Base-by-base conservation (phyloP, 352 stramenopile genomes). In the Blastocystis sp. region DNA sequence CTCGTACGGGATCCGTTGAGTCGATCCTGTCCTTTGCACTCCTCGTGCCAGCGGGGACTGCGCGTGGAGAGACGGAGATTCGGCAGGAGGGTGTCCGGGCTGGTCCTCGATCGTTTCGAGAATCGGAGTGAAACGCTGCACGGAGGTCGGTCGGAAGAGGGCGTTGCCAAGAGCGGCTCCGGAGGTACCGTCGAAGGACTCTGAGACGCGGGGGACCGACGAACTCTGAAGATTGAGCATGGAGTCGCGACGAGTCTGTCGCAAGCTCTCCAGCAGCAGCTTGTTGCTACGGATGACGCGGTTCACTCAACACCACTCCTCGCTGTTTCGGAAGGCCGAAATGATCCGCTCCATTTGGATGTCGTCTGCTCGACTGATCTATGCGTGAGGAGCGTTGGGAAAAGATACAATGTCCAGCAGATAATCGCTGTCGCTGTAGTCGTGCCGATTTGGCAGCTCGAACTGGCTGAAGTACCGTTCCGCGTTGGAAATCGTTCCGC, bases 321-420 rank as follows among this genome's bases (percentile, higher is more conserved):
- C 69, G 16, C 51, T 63, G 42, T 81, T 81, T 34, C 69, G 69
- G 40, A 49, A 81, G 1, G 69, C 27, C 0, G 69, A 81, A n/a
- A 81, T 81, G 44, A 81, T 81, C n/a, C 56, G 36, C 27, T 64
- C 69, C 69, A 81, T 81, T 40, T 81, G 69, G 29, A 81, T 81
- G 2, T 81, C 69, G 34, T 81, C 49, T 7, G 69, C 69, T 1
- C 69, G 21, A 61, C 44, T 64, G 18, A 81, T 29, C 69, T 81
- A 21, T 27, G 48, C 18, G 42, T 57, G 8, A 57, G 4, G n/a
- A 61, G 29, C 18, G 8, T 9, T 53, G 4, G 40, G 16, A 53
- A 56, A 36, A 34, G 0, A n/a, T 64, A 81, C 69, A 16, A 81
- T 42, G 63, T 81, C 69, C 4, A 81, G 27, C 0, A 81, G 48